These are phyloP conservation scores for Colletotrichum euphorbiae DNA, from an alignment of 2,329 filamentous ascomycete species.

Conservation along the genomic window DNA sequence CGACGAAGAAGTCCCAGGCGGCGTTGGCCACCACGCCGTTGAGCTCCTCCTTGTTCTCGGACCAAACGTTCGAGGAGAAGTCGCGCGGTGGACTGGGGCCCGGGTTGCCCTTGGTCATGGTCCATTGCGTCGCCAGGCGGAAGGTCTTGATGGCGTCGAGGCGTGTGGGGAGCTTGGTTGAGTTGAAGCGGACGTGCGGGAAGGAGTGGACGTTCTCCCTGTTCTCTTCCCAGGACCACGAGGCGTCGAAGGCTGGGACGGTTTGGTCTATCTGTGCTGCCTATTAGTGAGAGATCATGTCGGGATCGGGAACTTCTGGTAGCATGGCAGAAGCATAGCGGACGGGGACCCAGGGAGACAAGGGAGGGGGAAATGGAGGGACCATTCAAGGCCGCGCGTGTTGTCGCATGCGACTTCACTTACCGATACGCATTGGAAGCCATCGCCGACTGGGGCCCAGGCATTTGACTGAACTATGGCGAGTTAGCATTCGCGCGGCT, in stretches of 20 bases:
- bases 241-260: slow-evolving; percentile 47
- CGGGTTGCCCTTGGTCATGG: slow-evolving; percentile 45
- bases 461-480: slow-evolving; percentile 47
- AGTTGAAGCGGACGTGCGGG: slow-evolving; percentile 48
- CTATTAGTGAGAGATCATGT: background rate
- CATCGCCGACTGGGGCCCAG: slow-evolving; percentile 46
- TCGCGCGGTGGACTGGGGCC: slow-evolving; percentile 40
- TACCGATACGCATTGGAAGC: slow-evolving; percentile 48
- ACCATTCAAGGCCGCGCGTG: too few species aligned
- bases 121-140: slow-evolving; percentile 45
- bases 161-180: slow-evolving; percentile 44
- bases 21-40: slow-evolving; percentile 45
- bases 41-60: slow-evolving; percentile 43
- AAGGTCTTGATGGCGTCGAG: slow-evolving; percentile 47
- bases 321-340: background rate
- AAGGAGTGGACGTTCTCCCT: slow-evolving; percentile 47
- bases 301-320: background rate
- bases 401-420: slow-evolving; percentile 27
- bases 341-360: background rate
- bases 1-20: slow-evolving; percentile 50
- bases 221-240: slow-evolving; percentile 47
- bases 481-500: slow-evolving; percentile 7
- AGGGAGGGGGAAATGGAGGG: rapidly evolving
- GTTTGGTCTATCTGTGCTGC: slow-evolving; percentile 43
- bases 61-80: slow-evolving; percentile 27